Base-by-base conservation (phyloP, 1,284 basidiomycete species). In the Ganoderma resinaceum region DNA sequence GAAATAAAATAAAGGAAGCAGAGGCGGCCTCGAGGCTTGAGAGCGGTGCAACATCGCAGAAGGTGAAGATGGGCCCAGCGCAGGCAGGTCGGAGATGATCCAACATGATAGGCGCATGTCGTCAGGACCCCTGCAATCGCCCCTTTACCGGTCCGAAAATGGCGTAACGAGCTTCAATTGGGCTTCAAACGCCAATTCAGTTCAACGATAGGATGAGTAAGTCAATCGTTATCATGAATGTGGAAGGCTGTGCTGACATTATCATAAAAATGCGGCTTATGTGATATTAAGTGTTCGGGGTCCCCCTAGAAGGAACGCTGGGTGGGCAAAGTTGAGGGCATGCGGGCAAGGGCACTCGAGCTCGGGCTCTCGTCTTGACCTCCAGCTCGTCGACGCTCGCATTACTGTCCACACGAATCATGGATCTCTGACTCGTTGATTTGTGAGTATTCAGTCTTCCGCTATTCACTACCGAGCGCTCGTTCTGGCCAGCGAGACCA, bases 391-490 rank as follows among this genome's bases (percentile, higher is more conserved):
- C 33, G 29, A 42, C 33, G 52, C 52, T 62, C 59, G 63, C 42
- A 35, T 63, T 38, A 52, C 58, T 64, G 35, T 62, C 43, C 62
- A 68, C 62, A 55, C 31, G 40, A 66, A 68, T 57, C 65, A 72
- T 72, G 78, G 37, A 70, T 74, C 58, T 75, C 75, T 66, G 69
- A 77, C n/a, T 72, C 73, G 68, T 70, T 76, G 59, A 72, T 69
- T 71, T 52, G 72, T 78, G 65, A 72, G 71, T 70, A 1, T 4
- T 16, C 65, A 76, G 57, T 70, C 67, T 18, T 79, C 79, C 0
- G 70, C 78, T n/a, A 79, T 78, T 0, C 83, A 82, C 38, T 67
- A 64, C 26, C 62, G 42, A 40, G 58, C 63, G 29, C 70, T 66
- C 20, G n/a, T n/a, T n/a, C n/a, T n/a, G n/a, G n/a, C n/a, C n/a